A percentile compares a stretch with the other conserved stretches of the same genome.
Evolutionary conservation across 257 asterid genomes (phyloP).

Genomic region (Ballota nigra): DNA sequence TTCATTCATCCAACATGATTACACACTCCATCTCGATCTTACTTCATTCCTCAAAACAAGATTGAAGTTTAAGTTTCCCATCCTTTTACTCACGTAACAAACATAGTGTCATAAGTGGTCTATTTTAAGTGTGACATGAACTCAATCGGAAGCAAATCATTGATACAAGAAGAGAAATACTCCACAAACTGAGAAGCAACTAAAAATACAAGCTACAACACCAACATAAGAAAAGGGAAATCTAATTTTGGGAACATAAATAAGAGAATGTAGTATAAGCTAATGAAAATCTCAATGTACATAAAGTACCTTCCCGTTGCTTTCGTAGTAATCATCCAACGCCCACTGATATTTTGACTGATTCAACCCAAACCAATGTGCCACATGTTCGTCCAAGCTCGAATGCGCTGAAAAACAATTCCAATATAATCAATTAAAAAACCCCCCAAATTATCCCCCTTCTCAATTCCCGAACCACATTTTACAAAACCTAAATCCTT

Average conservation of each 20-base stretch:
- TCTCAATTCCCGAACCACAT: neutral
- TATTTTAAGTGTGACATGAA: neutral
- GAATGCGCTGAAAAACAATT: conserved; percentile 54
- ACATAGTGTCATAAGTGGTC: neutral
- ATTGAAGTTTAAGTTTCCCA: neutral
- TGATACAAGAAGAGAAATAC: neutral
- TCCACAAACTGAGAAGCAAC: neutral
- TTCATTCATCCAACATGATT: neutral
- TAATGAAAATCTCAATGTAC: neutral
- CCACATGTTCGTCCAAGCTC: conserved; percentile 86
- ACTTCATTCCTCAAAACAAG: conserved; percentile 13
- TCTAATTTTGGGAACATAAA: neutral
- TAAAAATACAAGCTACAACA: neutral
- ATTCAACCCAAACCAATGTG: conserved; percentile 93
- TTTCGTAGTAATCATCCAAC: conserved; percentile 74
- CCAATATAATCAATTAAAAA: neutral
- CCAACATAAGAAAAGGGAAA: neutral
- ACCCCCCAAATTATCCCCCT: neutral
- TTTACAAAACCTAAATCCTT: neutral
- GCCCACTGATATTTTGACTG: conserved; percentile 99
- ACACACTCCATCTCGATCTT: neutral
- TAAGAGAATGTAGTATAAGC: neutral
- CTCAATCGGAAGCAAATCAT: neutral
- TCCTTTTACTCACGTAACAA: neutral
- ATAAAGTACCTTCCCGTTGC: conserved; percentile 58